Evolutionary conservation across 345 rosid genomes (phyloP), one percentile per base, ranked within the genome.

Genomic region (Citrus hindsii): DNA sequence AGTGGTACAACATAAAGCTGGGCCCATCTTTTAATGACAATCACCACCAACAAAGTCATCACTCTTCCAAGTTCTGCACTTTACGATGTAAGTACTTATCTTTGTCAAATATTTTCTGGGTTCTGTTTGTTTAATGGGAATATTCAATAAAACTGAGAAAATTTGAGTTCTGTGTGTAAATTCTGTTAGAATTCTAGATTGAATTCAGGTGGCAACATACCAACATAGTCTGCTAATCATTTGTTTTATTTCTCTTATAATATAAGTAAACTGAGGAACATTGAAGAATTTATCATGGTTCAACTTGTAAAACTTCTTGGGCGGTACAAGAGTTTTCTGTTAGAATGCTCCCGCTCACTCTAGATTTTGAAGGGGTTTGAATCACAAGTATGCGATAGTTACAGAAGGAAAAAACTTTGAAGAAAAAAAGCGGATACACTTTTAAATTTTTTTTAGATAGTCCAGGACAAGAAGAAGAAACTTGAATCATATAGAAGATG

Each of bases 1-100:
- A 81, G 3, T 92, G 97, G 97, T 94, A 92, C 80, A 83, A 91
- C 69, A 80, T 94, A 3, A 83, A 75, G 25, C 82, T 94, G 55
- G 98, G 97, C 3, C 83, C 91, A 59, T 90, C 97, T 63, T 88
- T 92, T 86, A 86, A 80, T 37, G 88, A 87, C 58, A 82, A 38
- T 67, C 70, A 82, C 66, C 77, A 79, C 37, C 67, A 65, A n/a
- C 67, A 33, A n/a, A n/a, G n/a, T 40, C 77, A 79, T 16, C 79
- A 77, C 24, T 79, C 85, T 73, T 79, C 89, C 80, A 88, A 77
- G 85, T 90, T 88, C 85, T 92, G 92, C 87, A 88, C 95, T 79
- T 81, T 94, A 79, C 92, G 95, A 14, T 94, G 97, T 92, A 74
- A 78, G 87, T 68, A 8, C 59, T 16, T 32, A 37, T 32, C 9